phyloP scores from a whole-genome alignment of 352 stramenopile species.

The Phytophthora constricta region DNA sequence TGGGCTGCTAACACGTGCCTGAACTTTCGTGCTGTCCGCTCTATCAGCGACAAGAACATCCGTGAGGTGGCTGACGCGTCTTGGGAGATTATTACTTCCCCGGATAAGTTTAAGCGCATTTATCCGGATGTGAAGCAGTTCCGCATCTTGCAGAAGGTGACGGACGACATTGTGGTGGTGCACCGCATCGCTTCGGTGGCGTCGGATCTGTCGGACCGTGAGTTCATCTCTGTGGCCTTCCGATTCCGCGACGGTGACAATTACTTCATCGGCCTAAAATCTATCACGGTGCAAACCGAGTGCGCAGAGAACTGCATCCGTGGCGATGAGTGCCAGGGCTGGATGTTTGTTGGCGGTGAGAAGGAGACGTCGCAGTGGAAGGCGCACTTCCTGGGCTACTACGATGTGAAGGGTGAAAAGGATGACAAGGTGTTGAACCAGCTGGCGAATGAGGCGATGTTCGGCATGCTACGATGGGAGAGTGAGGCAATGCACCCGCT shows the following conservation, averaged over 20 bases:
- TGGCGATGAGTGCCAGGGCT: constrained; percentile 80
- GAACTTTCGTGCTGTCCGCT: constrained; percentile 73
- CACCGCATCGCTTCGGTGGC: constrained; percentile 79
- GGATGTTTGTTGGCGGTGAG: constrained; percentile 80
- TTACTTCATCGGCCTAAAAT: constrained; percentile 83
- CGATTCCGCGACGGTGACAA: constrained; percentile 75
- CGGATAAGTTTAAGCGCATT: constrained; percentile 84
- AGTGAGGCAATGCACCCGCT: constrained; percentile 85
- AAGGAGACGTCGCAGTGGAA: constrained; percentile 77
- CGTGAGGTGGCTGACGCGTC: constrained; percentile 73
- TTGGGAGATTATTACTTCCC: constrained; percentile 88
- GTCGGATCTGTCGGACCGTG: constrained; percentile 74
- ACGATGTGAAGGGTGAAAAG: constrained; percentile 85
- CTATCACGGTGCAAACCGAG: constrained; percentile 74
- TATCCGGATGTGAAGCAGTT: constrained; percentile 84
- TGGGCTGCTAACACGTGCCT: constrained; percentile 81
- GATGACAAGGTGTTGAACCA: constrained; percentile 87
- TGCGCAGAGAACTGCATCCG: constrained; percentile 80
- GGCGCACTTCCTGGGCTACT: constrained; percentile 81
- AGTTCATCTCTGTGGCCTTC: constrained; percentile 86
- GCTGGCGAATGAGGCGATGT: constrained; percentile 85
- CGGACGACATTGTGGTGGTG: constrained; percentile 83
- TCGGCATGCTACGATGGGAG: constrained; percentile 86
- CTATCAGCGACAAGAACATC: constrained; percentile 74
- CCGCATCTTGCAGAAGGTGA: constrained; percentile 72